Percentiles rank a stretch among this genome's conserved stretches.
phyloP scores from a whole-genome alignment of 1,284 basidiomycete genomes.

The Rhodotorula sp. region DNA sequence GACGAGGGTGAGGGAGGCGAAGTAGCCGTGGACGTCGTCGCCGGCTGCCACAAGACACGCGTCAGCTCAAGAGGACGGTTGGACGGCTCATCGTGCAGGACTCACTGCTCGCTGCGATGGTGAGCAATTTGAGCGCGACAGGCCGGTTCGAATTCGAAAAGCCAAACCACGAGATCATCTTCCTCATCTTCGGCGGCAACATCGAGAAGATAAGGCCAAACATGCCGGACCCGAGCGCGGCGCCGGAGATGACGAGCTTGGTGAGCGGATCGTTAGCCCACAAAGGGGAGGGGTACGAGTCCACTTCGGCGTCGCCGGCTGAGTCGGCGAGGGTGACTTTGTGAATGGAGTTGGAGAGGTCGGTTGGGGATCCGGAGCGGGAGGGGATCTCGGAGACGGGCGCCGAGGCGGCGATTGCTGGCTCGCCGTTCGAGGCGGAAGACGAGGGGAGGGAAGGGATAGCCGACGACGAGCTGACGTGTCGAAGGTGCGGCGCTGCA shows the following conservation, averaged over 20 bases:
- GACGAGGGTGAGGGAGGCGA: slow-evolving; percentile 36
- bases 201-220: slow-evolving; percentile 33
- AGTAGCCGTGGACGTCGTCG: slow-evolving; percentile 39
- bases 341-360: not conserved
- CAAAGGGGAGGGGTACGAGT: slow-evolving; percentile 24
- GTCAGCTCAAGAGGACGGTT: not conserved
- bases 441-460: slow-evolving; percentile 8
- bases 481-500: not conserved
- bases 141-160: slow-evolving; percentile 24
- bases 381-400: slow-evolving; percentile 6
- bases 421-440: not conserved
- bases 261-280: slow-evolving; percentile 40
- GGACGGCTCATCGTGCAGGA: not conserved
- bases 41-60: not conserved
- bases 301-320: not conserved
- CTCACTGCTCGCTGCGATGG: slow-evolving; percentile 30
- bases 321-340: not conserved
- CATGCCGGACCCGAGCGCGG: slow-evolving; percentile 36
- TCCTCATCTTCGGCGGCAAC: slow-evolving; percentile 29
- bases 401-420: not conserved
- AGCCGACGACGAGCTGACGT: slow-evolving; percentile 1
- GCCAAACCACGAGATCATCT: slow-evolving; percentile 34
- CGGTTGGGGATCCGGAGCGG: slow-evolving; percentile 5
- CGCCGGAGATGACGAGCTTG: slow-evolving; percentile 33
- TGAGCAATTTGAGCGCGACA: slow-evolving; percentile 38